These are phyloP conservation scores for Picea glauca DNA, from an alignment of 75 land plant species.

Conservation along the genomic window DNA sequence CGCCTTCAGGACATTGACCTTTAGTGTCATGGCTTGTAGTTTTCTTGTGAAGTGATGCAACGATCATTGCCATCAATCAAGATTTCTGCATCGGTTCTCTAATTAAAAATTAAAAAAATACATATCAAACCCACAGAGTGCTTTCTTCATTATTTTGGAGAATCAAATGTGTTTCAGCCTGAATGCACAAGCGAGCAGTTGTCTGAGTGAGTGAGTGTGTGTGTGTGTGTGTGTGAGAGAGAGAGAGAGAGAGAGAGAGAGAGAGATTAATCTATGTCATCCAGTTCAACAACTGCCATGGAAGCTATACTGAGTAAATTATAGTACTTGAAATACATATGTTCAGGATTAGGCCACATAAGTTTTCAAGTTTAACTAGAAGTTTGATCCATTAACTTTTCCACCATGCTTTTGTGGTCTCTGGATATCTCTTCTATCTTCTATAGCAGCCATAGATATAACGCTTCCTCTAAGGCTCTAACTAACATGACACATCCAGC, in stretches of 20 bases:
- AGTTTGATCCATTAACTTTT: neutral
- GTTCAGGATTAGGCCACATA: constrained; percentile 5
- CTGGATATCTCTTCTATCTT: neutral
- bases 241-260: neutral
- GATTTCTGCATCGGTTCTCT: neutral
- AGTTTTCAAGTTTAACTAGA: neutral
- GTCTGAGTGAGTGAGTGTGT: no score
- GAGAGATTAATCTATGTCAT: neutral
- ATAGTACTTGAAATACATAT: neutral
- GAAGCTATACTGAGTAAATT: neutral
- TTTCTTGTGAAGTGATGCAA: neutral
- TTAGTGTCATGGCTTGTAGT: neutral
- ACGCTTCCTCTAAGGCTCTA: neutral
- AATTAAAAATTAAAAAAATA: neutral
- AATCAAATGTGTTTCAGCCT: neutral
- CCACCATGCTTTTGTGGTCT: neutral
- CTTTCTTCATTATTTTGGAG: no score
- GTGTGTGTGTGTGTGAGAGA: no score
- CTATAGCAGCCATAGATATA: neutral
- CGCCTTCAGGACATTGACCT: neutral
- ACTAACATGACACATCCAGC: neutral
- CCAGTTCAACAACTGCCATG: neutral
- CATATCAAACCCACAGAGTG: no score
- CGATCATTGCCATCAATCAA: neutral
- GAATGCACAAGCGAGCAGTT: neutral